Conservation (phyloP, 2,329 filamentous ascomycete species). For the Pseudogymnoascus pannorum region DNA sequence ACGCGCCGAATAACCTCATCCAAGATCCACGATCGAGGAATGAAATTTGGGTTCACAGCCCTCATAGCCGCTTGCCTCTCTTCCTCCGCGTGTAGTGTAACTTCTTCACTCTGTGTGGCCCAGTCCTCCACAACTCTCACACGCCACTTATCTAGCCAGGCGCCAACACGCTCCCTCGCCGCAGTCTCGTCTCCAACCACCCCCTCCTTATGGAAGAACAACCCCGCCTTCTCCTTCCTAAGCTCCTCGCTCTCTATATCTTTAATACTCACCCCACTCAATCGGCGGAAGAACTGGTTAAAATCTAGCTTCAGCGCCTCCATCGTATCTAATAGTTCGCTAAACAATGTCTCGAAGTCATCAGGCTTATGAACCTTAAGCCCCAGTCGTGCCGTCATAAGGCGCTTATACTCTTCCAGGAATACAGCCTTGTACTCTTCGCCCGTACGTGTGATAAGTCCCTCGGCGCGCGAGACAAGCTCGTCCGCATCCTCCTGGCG, state of each 20-base stretch:
- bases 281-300: conserved; percentile 81
- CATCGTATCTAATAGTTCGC: conserved; percentile 73
- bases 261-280: conserved; percentile 55
- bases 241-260: conserved; percentile 59
- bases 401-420: conserved; percentile 75
- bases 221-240: conserved; percentile 54
- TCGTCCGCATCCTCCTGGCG: conserved; percentile 57
- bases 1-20: conserved; percentile 89
- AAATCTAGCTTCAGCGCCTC: conserved; percentile 83
- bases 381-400: conserved; percentile 77
- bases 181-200: conserved; percentile 56
- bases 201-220: conserved; percentile 77
- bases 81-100: conserved; percentile 37
- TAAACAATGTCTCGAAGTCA: conserved; percentile 77
- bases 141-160: conserved; percentile 79
- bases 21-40: conserved; percentile 84
- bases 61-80: conserved; percentile 70
- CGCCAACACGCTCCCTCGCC: conserved; percentile 58
- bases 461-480: conserved; percentile 75
- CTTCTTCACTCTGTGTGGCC: conserved; percentile 41
- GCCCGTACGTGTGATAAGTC: conserved; percentile 68
- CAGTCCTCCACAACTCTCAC: conserved; percentile 68
- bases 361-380: conserved; percentile 59
- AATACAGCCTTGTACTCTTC: conserved; percentile 89
- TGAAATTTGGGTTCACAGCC: conserved; percentile 83